Conservation (phyloP, 2,329 filamentous ascomycete genomes). For the Trichoderma asperellum region DNA sequence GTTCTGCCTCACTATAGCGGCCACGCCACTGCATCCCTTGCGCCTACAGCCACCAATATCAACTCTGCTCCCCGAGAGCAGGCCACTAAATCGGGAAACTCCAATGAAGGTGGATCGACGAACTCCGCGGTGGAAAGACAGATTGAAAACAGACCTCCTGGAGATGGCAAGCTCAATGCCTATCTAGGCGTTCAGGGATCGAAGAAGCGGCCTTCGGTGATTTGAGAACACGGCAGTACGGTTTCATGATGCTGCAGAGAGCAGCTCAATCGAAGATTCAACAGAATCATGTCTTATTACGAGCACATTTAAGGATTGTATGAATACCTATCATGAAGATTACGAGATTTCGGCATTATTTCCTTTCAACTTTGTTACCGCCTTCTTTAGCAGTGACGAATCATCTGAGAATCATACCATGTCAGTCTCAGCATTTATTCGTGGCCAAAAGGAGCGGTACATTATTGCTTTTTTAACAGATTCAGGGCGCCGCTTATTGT, state of each 20-base stretch:
- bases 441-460: not conserved
- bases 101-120: conserved; percentile 32
- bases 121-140: conserved; percentile 42
- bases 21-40: conserved; percentile 56
- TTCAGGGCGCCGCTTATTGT: conserved; percentile 21
- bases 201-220: conserved; percentile 3
- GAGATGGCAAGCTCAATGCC: conserved; percentile 30
- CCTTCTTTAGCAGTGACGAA: conserved; percentile 24
- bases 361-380: conserved; percentile 34
- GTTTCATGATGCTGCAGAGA: conserved; percentile 4
- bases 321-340: conserved; percentile 34
- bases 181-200: conserved; percentile 6
- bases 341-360: conserved; percentile 28
- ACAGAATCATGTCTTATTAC: conserved; percentile 40
- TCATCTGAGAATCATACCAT: conserved; percentile 26
- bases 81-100: conserved; percentile 36
- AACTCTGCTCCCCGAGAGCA: conserved; percentile 41
- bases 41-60: conserved; percentile 49
- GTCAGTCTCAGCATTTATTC: conserved; percentile 21
- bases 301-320: conserved; percentile 42
- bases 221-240: not conserved
- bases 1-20: conserved; percentile 58
- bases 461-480: conserved; percentile 24
- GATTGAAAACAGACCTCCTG: conserved; percentile 52
- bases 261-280: conserved; percentile 30